Evolutionary conservation across 306 rosid species (phyloP).

Genomic region (Ormosia semicastrata): DNA sequence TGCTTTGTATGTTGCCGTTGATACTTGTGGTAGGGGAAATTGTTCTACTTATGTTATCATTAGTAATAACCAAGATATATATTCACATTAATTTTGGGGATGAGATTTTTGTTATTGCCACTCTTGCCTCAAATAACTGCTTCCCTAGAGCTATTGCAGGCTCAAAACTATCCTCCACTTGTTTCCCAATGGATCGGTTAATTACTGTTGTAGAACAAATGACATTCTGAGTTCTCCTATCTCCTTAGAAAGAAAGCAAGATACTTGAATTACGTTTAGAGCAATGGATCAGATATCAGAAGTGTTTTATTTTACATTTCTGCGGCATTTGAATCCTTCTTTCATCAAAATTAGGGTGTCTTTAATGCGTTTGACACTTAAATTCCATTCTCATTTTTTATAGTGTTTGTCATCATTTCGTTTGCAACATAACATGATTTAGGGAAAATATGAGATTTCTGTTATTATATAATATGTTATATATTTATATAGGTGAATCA

Average conservation of each 20-base stretch:
- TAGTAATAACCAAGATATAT: neutral
- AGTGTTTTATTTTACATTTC: neutral
- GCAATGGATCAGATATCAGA: neutral
- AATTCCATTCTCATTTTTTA: neutral
- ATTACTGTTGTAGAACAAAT: slow-evolving; percentile 2
- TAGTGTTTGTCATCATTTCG: neutral
- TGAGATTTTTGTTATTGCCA: neutral
- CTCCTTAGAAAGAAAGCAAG: neutral
- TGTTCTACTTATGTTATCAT: neutral
- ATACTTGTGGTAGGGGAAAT: neutral
- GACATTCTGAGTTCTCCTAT: neutral
- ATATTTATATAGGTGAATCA: neutral
- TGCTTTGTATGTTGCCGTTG: neutral
- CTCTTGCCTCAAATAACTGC: neutral
- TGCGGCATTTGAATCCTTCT: neutral
- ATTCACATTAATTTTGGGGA: neutral
- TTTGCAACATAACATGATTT: neutral
- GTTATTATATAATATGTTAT: neutral
- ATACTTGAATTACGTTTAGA: neutral
- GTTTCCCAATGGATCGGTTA: neutral
- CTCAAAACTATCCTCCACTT: neutral
- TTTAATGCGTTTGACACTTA: neutral
- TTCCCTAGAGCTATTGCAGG: neutral
- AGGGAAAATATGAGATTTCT: neutral
- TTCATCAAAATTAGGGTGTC: neutral